phyloP scores from a whole-genome alignment of 805 yeast genomes.

The Yarrowia sp. region DNA sequence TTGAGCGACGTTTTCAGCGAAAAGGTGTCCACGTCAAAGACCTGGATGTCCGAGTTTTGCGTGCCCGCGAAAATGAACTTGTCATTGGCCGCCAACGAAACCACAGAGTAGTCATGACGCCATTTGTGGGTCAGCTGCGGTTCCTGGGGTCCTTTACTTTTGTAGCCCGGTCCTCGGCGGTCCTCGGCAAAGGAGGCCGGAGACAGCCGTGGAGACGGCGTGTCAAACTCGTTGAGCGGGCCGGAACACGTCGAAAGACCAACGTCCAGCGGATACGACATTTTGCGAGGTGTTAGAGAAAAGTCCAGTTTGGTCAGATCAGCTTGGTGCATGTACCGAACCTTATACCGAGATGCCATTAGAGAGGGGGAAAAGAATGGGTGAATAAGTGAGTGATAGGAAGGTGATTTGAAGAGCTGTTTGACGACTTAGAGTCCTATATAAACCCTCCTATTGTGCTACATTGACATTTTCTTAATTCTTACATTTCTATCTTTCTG shows the following conservation, averaged over 20 bases:
- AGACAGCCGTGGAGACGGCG: slow-evolving; percentile 25
- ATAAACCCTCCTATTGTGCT: no score
- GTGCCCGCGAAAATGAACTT: slow-evolving; percentile 79
- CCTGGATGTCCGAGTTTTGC: slow-evolving; percentile 78
- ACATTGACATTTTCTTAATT: no score
- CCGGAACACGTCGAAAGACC: slow-evolving; percentile 34
- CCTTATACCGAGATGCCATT: not conserved
- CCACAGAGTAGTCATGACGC: slow-evolving; percentile 73
- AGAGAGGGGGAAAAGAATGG: no score
- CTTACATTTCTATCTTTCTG: no score
- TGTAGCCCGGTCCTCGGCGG: slow-evolving; percentile 24
- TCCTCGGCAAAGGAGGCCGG: slow-evolving; percentile 29
- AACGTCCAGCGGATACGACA: slow-evolving; percentile 23
- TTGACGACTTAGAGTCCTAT: no score
- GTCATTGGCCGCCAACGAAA: slow-evolving; percentile 57
- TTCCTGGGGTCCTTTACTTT: slow-evolving; percentile 5
- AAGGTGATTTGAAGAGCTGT: no score
- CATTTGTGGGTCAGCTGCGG: slow-evolving; percentile 67
- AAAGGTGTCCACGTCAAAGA: slow-evolving; percentile 71
- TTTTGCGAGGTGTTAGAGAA: not conserved
- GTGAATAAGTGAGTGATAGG: no score
- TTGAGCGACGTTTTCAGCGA: slow-evolving; percentile 59
- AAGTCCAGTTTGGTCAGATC: slow-evolving; percentile 3
- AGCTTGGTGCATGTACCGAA: slow-evolving; percentile 2
- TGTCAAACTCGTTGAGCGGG: slow-evolving; percentile 33